Percentiles rank a stretch among this genome's conserved stretches.
Conservation (phyloP, 768 basidiomycete genomes). For the Boletus bicolor region DNA sequence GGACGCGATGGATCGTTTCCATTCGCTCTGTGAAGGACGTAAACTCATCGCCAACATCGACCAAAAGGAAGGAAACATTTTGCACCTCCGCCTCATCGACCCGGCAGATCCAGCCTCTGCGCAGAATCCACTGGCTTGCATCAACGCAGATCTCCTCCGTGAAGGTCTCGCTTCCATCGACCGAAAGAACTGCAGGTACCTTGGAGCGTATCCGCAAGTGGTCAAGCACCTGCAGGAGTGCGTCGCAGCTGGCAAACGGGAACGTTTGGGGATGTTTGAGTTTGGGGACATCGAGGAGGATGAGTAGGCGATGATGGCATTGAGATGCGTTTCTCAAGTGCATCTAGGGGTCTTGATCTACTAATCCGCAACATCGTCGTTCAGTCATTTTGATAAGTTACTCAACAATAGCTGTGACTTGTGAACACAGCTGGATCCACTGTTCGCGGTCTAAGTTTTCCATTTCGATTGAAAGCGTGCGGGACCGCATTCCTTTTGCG, state of each 20-base stretch:
- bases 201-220: conserved; percentile 65
- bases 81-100: conserved; percentile 93
- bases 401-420: background rate
- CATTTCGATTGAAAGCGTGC: background rate
- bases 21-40: conserved; percentile 81
- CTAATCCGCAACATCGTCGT: conserved; percentile 7
- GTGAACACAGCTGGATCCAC: background rate
- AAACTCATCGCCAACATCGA: conserved; percentile 97
- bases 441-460: conserved; percentile 3
- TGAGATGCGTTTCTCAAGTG: conserved; percentile 17
- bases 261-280: conserved; percentile 82
- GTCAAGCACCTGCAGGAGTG: conserved; percentile 62
- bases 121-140: conserved; percentile 67
- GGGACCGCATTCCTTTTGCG: background rate
- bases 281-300: conserved; percentile 91
- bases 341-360: conserved; percentile 16
- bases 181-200: conserved; percentile 71
- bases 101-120: conserved; percentile 68
- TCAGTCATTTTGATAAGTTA: background rate
- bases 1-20: conserved; percentile 87
- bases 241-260: conserved; percentile 62
- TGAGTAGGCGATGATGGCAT: conserved; percentile 35
- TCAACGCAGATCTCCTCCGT: conserved; percentile 86
- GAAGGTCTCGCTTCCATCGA: conserved; percentile 87
- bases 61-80: conserved; percentile 67